Evolutionary conservation across 139 green algal genomes (phyloP), one percentile per base, ranked within the genome.

Genomic region (Coelastrella sp.): DNA sequence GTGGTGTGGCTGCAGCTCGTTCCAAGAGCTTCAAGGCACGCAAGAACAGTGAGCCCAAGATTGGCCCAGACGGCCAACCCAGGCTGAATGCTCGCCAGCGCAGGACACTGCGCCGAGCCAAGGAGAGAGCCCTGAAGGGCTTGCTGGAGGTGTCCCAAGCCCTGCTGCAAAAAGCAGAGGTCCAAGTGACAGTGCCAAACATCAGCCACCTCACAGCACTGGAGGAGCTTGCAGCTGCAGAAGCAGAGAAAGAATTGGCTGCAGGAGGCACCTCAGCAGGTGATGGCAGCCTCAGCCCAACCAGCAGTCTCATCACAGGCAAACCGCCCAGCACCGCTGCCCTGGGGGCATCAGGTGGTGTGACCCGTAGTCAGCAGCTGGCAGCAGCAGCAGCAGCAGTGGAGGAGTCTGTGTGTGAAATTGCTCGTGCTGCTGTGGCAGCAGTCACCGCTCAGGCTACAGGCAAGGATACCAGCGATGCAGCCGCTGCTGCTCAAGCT

Each of bases 51-150:
- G 90, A 92, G 90, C 84, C 70, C 24, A 90, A 90, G 90, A 84
- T 75, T 20, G 87, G 78, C 12, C 83, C 66, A 6, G 92, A 93
- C n/a, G 90, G 90, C 8, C 86, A 89, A 60, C 87, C 91, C 8
- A 87, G 92, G 24, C 81, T 95, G 1, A 95, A 95, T 82, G 92
- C 93, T 6, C 92, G 93, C 4, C 93, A 95, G 92, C 93, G 93
- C n/a, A 91, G 93, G n/a, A 95, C 93, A 7, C 92, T 95, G 90
- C 91, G 93, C 27, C 81, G 93, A 6, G 93, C 93, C 5, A 92
- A 92, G 89, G 93, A 95, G 91, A 91, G 93, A 0, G 93, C 92
- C 10, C 92, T 95, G 63, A 93, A 93, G 60, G 93, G 92, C 3
- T 73, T 95, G 68, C 88, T 94, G 75, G 93, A 95, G 90, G 90